These are phyloP conservation scores for Herpotrichia juniperi DNA, from an alignment of 2,329 filamentous ascomycete species.

Conservation along the genomic window DNA sequence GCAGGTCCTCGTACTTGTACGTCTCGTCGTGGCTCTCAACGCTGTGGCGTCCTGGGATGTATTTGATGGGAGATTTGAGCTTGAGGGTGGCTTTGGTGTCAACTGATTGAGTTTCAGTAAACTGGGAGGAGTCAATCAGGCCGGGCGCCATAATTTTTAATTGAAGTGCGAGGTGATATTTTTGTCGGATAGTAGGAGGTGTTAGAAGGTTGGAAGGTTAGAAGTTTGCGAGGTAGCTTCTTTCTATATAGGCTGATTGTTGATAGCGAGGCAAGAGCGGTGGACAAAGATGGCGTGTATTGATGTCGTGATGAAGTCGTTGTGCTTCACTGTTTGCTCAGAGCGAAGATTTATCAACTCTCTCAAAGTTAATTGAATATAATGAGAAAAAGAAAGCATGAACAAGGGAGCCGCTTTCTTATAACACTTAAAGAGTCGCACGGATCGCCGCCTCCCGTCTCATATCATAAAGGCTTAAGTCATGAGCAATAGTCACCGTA, in stretches of 20 bases:
- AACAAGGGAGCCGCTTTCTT: neutral
- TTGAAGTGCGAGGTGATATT: too few relatives aligned
- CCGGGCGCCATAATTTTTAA: slow-evolving; percentile 35
- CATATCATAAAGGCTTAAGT: slow-evolving; percentile 4
- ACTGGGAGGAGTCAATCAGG: slow-evolving; percentile 34
- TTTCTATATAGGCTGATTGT: neutral
- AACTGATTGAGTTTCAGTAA: slow-evolving; percentile 11
- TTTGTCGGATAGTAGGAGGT: too few relatives aligned
- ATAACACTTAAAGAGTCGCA: neutral
- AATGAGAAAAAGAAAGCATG: neutral
- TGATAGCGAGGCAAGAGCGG: neutral
- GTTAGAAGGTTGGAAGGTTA: neutral
- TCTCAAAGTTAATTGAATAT: neutral
- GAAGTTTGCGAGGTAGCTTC: too few relatives aligned
- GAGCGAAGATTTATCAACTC: neutral
- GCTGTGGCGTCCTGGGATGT: slow-evolving; percentile 56
- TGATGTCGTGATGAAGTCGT: neutral
- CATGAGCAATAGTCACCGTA: neutral
- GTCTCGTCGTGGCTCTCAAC: slow-evolving; percentile 52
- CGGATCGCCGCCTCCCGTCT: neutral
- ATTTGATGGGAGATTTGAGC: slow-evolving; percentile 39
- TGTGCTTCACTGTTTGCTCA: neutral
- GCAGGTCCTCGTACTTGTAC: slow-evolving; percentile 60
- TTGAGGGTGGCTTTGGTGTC: slow-evolving; percentile 24
- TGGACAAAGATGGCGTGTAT: neutral